Evolutionary conservation across 257 asterid species (phyloP).

Genomic region (Plantago elongata): DNA sequence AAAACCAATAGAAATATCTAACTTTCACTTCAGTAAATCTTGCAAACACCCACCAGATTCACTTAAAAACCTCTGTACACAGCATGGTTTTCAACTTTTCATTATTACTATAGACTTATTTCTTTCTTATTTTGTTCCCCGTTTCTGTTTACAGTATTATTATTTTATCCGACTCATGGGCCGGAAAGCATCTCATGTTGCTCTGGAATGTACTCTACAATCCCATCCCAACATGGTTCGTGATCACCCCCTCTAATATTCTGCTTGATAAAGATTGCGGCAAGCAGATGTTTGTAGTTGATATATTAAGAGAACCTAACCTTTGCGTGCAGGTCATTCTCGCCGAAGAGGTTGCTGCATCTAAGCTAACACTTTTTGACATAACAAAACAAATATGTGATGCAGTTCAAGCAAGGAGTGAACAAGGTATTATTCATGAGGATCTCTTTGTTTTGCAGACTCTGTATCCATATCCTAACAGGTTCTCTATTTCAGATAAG

Average conservation of each 20-base stretch:
- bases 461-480: constrained; percentile 20
- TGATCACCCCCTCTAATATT: constrained; percentile 8
- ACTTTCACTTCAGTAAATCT: not conserved
- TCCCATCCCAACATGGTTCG: constrained; percentile 96
- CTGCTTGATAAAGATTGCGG: not conserved
- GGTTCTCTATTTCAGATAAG: constrained; percentile 49
- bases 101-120: not conserved
- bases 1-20: constrained; percentile 6
- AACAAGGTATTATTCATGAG: constrained; percentile 47
- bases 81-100: no score
- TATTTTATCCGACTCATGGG: constrained; percentile 96
- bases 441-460: constrained; percentile 16
- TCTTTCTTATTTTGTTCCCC: constrained; percentile 4
- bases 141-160: constrained; percentile 62
- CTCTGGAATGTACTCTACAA: constrained; percentile 90
- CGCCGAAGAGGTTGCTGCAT: constrained; percentile 95
- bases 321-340: constrained; percentile 64
- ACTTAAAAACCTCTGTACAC: no score
- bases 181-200: constrained; percentile 95
- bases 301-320: constrained; percentile 9
- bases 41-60: no score
- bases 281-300: not conserved
- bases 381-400: constrained; percentile 90
- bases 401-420: constrained; percentile 92
- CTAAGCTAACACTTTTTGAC: constrained; percentile 94